Base-by-base conservation (phyloP, 495 filamentous ascomycete species). In the Penicillium mononematosum region DNA sequence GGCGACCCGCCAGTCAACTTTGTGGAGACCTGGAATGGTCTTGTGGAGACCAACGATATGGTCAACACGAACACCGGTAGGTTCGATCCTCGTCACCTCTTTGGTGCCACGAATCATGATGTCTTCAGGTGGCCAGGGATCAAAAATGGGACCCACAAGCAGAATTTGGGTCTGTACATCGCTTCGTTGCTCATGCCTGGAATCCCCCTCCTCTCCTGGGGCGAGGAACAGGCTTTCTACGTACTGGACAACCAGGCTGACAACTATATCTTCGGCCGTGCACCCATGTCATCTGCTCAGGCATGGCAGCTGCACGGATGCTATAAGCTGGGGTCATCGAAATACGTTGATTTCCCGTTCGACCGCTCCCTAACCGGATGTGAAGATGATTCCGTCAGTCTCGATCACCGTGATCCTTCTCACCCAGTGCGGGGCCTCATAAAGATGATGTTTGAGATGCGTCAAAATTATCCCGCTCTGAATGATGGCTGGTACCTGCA, bases 221-320 rank as follows among this genome's bases (percentile, higher is more conserved):
- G 78, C 22, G 78, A 81, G 58, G 78, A 81, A 59, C 78, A 81
- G 60, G 75, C 72, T 2, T 77, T 77, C 49, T 78, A 81, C 50
- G 65, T 78, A 16, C 60, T 78, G 17, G 78, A 80, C 20, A 81
- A 72, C 56, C 75, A 74, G 24, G 74, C 75, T 11, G 61, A 63
- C 31, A 77, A 79, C 56, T 80, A 81, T 50, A 66, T 81, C 10
- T 81, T 78, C 56, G 78, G 78, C 11, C 70, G 78, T 42, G 68
- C 66, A 53, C 65, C 77, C 14, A 81, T 81, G 73, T 68, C 73
- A 24, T 75, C 78, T 27, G 61, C 67, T 44, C 68, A 68, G 31
- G 78, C 77, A 31, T 81, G 78, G 78, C 77, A 81, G 51, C 53
- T 73, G 53, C 78, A 81, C 60, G 78, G 78, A 14, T 81, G 78